Conservation (phyloP, 192 early-diverging fungal species). For the Coemansia biformis region DNA sequence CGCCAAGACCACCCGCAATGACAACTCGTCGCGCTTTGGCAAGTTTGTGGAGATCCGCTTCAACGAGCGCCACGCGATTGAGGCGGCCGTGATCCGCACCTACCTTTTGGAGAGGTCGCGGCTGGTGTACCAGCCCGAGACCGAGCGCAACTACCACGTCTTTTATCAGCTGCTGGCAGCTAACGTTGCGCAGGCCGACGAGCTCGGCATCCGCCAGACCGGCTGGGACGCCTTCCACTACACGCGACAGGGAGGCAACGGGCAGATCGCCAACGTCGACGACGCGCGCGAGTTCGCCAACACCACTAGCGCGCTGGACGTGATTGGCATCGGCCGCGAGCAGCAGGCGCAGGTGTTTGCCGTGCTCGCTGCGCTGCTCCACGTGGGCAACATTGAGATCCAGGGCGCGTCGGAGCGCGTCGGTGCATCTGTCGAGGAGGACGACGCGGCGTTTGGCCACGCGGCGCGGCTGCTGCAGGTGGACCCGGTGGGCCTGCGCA, state of each 20-base stretch:
- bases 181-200: slow-evolving; percentile 54
- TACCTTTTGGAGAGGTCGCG: slow-evolving; percentile 95
- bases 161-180: slow-evolving; percentile 98
- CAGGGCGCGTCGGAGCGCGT: slow-evolving; percentile 55
- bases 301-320: slow-evolving; percentile 79
- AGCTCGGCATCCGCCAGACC: slow-evolving; percentile 13
- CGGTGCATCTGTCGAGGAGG: slow-evolving; percentile 68
- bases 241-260: slow-evolving; percentile 78
- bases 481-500: slow-evolving; percentile 73
- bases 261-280: slow-evolving; percentile 79
- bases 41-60: slow-evolving; percentile 99
- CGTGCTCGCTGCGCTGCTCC: slow-evolving; percentile 85
- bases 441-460: slow-evolving; percentile 64
- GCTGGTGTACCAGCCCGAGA: slow-evolving; percentile 87
- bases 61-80: slow-evolving; percentile 74
- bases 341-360: slow-evolving; percentile 87
- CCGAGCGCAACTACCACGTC: slow-evolving; percentile 98
- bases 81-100: slow-evolving; percentile 90
- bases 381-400: slow-evolving; percentile 93
- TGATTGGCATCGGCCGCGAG: slow-evolving; percentile 76
- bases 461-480: slow-evolving; percentile 76
- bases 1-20: slow-evolving; percentile 98
- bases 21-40: slow-evolving; percentile 97
- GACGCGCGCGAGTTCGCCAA: slow-evolving; percentile 88
- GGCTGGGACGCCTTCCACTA: slow-evolving; percentile 78